Evolutionary conservation across 108 stramenopile species (phyloP).

Genomic region (Discostella pseudostelligera): DNA sequence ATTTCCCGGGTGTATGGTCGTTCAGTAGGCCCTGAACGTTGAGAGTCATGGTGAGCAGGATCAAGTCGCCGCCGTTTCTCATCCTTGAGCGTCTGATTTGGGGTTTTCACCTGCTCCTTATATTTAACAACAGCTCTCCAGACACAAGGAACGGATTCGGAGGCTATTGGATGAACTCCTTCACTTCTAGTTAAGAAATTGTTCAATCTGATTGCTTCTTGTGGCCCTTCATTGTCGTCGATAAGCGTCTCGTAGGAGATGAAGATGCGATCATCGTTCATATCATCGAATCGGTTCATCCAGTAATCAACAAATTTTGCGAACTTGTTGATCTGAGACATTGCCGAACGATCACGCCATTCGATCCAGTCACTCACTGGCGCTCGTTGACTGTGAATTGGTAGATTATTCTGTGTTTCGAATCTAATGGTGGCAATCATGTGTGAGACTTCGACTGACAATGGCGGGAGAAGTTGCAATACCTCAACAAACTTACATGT

Average conservation of each 20-base stretch:
- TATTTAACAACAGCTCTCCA: slow-evolving; percentile 34
- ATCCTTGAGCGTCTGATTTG: neutral
- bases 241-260: slow-evolving; percentile 23
- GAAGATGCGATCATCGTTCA: slow-evolving; percentile 29
- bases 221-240: slow-evolving; percentile 23
- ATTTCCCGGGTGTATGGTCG: slow-evolving; percentile 27
- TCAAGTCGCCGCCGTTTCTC: slow-evolving; percentile 19
- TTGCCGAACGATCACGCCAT: slow-evolving; percentile 31
- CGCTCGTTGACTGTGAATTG: slow-evolving; percentile 27
- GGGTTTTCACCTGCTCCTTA: slow-evolving; percentile 11
- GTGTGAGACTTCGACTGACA: neutral
- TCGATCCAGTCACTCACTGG: slow-evolving; percentile 28
- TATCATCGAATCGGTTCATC: slow-evolving; percentile 29
- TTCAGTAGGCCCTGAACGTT: slow-evolving; percentile 29
- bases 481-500: slow-evolving; percentile 13
- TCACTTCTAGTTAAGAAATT: slow-evolving; percentile 23
- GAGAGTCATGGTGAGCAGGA: slow-evolving; percentile 24
- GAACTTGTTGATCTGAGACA: slow-evolving; percentile 26
- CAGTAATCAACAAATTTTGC: slow-evolving; percentile 32
- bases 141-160: slow-evolving; percentile 33
- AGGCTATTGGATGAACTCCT: slow-evolving; percentile 21
- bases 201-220: slow-evolving; percentile 26
- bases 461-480: neutral
- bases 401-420: slow-evolving; percentile 32
- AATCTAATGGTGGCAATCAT: neutral